phyloP scores from a whole-genome alignment of 176 grass and related monocot species.

The Aegilops sharonensis region DNA sequence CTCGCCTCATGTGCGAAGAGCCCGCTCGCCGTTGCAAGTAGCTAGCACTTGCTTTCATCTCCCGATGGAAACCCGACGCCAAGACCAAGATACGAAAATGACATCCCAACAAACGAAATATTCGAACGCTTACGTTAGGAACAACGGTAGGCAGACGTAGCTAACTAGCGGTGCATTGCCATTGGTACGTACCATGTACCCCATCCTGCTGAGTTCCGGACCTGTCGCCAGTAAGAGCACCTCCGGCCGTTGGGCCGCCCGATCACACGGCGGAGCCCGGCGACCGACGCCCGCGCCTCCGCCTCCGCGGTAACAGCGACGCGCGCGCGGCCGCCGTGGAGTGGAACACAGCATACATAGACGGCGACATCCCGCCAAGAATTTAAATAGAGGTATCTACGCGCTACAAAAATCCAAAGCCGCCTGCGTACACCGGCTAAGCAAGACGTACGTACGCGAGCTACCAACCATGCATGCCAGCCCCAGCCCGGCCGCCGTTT shows the following conservation, averaged over 20 bases:
- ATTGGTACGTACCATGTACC: background rate
- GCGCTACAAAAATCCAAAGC: conserved; percentile 53
- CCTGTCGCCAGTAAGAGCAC: background rate
- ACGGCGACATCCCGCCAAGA: conserved; percentile 27
- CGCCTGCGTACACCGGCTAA: conserved; percentile 9
- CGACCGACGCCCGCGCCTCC: background rate
- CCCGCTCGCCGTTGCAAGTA: background rate
- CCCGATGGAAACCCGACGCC: background rate
- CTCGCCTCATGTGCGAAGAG: background rate
- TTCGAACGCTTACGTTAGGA: background rate
- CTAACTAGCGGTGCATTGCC: background rate
- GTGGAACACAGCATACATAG: background rate
- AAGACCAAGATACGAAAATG: conserved; percentile 7
- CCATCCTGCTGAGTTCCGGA: background rate
- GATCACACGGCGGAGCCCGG: background rate
- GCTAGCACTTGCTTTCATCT: background rate
- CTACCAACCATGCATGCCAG: background rate
- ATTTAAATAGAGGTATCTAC: conserved; percentile 32
- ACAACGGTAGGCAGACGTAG: background rate
- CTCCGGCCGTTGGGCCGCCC: background rate
- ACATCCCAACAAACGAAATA: conserved; percentile 18
- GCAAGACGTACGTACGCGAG: background rate
- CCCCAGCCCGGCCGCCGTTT: background rate
- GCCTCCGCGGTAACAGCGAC: background rate
- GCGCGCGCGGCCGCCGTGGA: background rate